Conservation (phyloP, 2,329 filamentous ascomycete species). For the Penicillium sp. region DNA sequence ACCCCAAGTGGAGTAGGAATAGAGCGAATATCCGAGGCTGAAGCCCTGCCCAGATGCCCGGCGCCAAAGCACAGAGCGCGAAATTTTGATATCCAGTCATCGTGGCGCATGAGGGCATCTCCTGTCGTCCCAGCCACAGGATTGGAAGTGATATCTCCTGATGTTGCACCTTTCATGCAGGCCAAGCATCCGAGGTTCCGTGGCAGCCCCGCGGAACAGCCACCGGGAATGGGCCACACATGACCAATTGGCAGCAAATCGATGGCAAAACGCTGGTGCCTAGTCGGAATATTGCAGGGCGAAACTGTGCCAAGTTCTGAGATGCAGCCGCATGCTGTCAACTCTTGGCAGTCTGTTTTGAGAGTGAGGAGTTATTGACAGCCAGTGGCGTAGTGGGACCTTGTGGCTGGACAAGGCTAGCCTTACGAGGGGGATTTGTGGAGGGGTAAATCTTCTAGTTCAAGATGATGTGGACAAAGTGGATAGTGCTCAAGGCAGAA, state of each 20-base stretch:
- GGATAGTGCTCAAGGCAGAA: not conserved
- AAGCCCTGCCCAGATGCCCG: not conserved
- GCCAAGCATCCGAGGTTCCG: slow-evolving; percentile 16
- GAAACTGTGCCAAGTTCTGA: not conserved
- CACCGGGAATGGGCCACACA: not conserved
- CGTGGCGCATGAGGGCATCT: slow-evolving; percentile 19
- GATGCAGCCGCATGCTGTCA: slow-evolving; percentile 13
- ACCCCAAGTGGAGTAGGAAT: not conserved
- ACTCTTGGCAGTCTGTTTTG: slow-evolving; percentile 12
- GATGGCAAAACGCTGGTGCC: slow-evolving; percentile 21
- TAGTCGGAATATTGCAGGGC: slow-evolving; percentile 6
- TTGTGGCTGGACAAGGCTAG: slow-evolving; percentile 11
- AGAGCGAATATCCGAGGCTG: not conserved
- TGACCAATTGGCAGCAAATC: not conserved
- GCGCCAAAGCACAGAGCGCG: not conserved
- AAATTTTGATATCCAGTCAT: not conserved
- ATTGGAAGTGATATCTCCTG: not conserved
- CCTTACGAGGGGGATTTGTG: not conserved
- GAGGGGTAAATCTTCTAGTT: not conserved
- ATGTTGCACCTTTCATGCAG: slow-evolving; percentile 17
- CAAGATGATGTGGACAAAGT: not conserved
- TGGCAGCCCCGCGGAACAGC: slow-evolving; percentile 4
- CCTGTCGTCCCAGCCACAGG: slow-evolving; percentile 18
- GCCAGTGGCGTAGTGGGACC: not conserved
- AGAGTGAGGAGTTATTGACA: slow-evolving; percentile 1